Base-by-base conservation (phyloP, 768 basidiomycete genomes). In the Xerocomellus intermedius region DNA sequence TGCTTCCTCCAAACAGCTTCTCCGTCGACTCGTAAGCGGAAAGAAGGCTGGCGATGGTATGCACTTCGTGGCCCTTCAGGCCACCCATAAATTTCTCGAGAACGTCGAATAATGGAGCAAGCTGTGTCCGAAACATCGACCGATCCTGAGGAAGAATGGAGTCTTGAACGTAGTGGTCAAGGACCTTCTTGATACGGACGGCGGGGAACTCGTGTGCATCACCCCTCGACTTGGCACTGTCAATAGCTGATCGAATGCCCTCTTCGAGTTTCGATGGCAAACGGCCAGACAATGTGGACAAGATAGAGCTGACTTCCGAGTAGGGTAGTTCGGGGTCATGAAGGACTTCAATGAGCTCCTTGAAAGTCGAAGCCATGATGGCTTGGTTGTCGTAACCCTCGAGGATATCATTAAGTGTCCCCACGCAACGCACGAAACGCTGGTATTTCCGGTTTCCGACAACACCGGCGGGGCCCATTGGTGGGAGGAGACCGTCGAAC, bases 321-420 rank as follows among this genome's bases (percentile, higher is more conserved):
- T 88, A 98, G 0, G 97, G 94, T 26, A 98, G 85, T 58, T 91
- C 90, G 7, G 88, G 82, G 64, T 94, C 81, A 56, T 87, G 86
- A 33, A 99, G 81, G 38, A 92, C 85, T 36, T 84, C 77, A 63
- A 92, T 78, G 54, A 99, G 85, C 42, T 94, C 89, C 71, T 93
- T 95, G 66, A 98, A 78, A 12, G 92, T 91, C 5, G 86, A 74
- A 19, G 81, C 79, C 89, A 98, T 94, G 61, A 91, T 79, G 6
- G 93, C 87, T 66, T 94, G 91, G 75, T 98, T 98, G 74, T 99
- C 97, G 73, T 89, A 99, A 36, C 97, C 97, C 54, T 94, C 91
- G 56, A 99, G 81, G 63, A 97, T 95, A 74, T 98, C 94, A 70
- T 86, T 84, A 49, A 99, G 79, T 52, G 88, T 80, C 59, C 82